Percentiles rank a stretch among this genome's conserved stretches.
phyloP scores from a whole-genome alignment of 2,329 filamentous ascomycete species.

The Pseudofabraea citricarpa region DNA sequence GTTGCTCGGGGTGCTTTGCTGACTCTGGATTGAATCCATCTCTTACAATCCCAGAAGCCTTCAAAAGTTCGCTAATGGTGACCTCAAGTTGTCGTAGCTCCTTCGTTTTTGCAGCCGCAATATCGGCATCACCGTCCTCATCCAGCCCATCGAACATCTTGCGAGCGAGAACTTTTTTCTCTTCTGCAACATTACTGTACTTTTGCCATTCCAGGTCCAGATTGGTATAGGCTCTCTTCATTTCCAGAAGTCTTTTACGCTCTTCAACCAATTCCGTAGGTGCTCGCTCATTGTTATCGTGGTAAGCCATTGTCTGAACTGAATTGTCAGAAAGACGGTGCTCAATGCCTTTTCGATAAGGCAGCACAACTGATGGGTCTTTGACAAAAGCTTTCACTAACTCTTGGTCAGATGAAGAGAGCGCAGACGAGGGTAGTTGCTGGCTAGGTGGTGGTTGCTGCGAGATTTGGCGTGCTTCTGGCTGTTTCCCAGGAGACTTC shows the following conservation, averaged over 20 bases:
- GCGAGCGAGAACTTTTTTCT: constrained; percentile 10
- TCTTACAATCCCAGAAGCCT: constrained; percentile 21
- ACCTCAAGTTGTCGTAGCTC: constrained; percentile 20
- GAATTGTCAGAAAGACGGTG: constrained; percentile 16
- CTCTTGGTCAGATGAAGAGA: constrained; percentile 20
- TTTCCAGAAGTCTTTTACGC: constrained; percentile 18
- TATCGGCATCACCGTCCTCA: constrained; percentile 13
- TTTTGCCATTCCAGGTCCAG: constrained; percentile 8
- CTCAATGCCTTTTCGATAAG: constrained; percentile 15
- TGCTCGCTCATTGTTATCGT: constrained; percentile 16
- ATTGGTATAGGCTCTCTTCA: constrained; percentile 13
- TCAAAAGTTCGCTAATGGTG: constrained; percentile 18
- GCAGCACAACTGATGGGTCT: constrained; percentile 12
- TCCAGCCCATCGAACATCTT: constrained; percentile 13
- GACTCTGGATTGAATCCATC: constrained; percentile 17
- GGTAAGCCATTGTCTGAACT: constrained; percentile 13
- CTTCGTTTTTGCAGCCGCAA: constrained; percentile 14
- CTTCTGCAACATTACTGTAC: constrained; percentile 8
- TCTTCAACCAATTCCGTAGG: constrained; percentile 18
- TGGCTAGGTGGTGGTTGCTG: no score
- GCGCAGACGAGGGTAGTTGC: constrained; percentile 13
- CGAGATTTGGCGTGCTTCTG: constrained; percentile 5
- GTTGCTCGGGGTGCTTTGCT: neutral
- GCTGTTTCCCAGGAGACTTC: constrained; percentile 4
- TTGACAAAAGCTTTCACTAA: constrained; percentile 18